A percentile compares a stretch with the other conserved stretches of the same genome.
phyloP scores from a whole-genome alignment of 371 early-diverging fungal species.

The Smittium mucronatum region DNA sequence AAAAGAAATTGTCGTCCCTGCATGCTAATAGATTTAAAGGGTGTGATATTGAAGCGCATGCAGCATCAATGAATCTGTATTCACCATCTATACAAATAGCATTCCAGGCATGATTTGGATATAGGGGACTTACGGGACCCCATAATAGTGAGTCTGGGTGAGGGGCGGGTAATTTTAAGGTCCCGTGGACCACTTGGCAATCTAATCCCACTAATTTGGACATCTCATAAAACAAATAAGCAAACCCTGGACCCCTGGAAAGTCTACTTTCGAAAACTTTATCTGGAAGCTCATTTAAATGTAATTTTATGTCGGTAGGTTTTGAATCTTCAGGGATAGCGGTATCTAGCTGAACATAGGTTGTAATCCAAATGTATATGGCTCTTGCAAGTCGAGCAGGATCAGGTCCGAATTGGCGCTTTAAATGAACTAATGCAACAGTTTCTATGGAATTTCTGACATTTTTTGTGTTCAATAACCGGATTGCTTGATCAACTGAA shows the following conservation, averaged over 20 bases:
- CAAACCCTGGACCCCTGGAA: constrained; percentile 31
- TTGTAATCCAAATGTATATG: constrained; percentile 8
- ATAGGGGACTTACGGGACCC: constrained; percentile 3
- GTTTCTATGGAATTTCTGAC: constrained; percentile 24
- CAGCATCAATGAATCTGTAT: constrained; percentile 31
- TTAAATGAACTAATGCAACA: constrained; percentile 28
- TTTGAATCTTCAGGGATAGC: neutral
- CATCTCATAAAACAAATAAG: constrained; percentile 31
- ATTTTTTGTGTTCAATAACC: constrained; percentile 25
- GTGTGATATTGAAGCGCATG: constrained; percentile 29
- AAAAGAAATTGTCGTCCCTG: constrained; percentile 30
- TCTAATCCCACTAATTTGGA: constrained; percentile 30
- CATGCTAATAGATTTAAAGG: constrained; percentile 24
- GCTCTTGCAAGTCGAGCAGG: neutral
- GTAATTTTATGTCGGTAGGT: neutral
- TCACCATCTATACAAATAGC: constrained; percentile 34
- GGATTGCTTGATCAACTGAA: constrained; percentile 29
- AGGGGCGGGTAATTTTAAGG: constrained; percentile 29
- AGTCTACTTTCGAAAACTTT: neutral
- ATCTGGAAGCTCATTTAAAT: constrained; percentile 4
- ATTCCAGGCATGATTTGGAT: constrained; percentile 34
- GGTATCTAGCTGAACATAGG: constrained; percentile 1
- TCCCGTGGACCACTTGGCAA: constrained; percentile 28
- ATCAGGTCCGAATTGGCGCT: constrained; percentile 22
- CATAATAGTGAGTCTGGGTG: constrained; percentile 9